Conservation (phyloP, 129 eudicot species). For the Daucus carota region DNA sequence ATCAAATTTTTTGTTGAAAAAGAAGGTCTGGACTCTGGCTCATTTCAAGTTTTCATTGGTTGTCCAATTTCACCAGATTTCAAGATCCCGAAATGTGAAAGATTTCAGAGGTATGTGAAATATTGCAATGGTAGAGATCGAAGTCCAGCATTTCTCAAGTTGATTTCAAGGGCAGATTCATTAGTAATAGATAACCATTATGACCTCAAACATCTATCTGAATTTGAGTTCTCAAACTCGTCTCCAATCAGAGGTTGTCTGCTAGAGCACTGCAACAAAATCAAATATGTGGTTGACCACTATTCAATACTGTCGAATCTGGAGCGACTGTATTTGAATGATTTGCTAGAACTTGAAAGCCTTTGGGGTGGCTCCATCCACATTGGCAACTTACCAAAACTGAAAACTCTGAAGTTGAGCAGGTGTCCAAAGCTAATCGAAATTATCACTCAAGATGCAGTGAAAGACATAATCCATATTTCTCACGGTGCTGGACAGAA, state of each 20-base stretch:
- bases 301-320: conserved; percentile 17
- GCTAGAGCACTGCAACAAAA: conserved; percentile 16
- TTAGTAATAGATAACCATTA: conserved; percentile 23
- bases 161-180: conserved; percentile 19
- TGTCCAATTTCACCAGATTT: conserved; percentile 16
- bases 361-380: not conserved
- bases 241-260: conserved; percentile 25
- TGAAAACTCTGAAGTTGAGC: not conserved
- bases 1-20: conserved; percentile 16
- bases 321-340: conserved; percentile 14
- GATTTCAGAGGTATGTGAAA: conserved; percentile 24
- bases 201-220: conserved; percentile 18
- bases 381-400: not conserved
- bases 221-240: conserved; percentile 14
- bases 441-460: not conserved
- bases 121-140: conserved; percentile 16
- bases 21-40: conserved; percentile 10
- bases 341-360: conserved; percentile 5
- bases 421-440: not conserved
- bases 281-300: conserved; percentile 14
- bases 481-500: not conserved
- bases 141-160: not conserved
- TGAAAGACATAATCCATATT: not conserved
- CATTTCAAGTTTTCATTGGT: conserved; percentile 28
- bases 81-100: conserved; percentile 16